Evolutionary conservation across 129 eudicot species (phyloP).

Genomic region (Lactuca sativa): DNA sequence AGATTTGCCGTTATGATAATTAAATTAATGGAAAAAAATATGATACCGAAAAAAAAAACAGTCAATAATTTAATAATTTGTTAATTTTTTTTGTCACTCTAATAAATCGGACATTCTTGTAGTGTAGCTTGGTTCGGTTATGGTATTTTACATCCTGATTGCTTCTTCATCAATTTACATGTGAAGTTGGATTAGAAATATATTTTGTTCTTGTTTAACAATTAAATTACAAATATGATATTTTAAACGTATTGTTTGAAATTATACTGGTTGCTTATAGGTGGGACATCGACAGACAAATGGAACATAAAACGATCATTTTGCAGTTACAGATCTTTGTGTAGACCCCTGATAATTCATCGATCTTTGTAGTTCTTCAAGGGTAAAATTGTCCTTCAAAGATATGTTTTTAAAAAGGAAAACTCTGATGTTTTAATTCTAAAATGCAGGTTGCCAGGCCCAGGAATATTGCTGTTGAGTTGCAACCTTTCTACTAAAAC

Average conservation of each 20-base stretch:
- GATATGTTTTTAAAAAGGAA: background rate
- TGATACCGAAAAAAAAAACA: no score
- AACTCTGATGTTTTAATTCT: slow-evolving; percentile 6
- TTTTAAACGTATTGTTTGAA: background rate
- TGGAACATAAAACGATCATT: slow-evolving; percentile 41
- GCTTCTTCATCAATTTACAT: slow-evolving; percentile 62
- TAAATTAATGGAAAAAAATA: no score
- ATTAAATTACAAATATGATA: no score
- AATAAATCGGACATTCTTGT: slow-evolving; percentile 6
- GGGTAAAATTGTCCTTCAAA: slow-evolving; percentile 40
- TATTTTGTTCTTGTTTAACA: slow-evolving; percentile 17
- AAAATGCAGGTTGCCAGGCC: slow-evolving; percentile 46
- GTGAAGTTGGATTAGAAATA: slow-evolving; percentile 77
- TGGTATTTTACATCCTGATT: slow-evolving; percentile 82
- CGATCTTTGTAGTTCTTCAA: slow-evolving; percentile 80
- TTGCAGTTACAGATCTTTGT: slow-evolving; percentile 67
- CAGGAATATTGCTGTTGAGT: slow-evolving; percentile 71
- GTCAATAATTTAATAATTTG: background rate
- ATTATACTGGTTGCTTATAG: slow-evolving; percentile 33
- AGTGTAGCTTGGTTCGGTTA: slow-evolving; percentile 82
- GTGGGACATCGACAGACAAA: slow-evolving; percentile 52
- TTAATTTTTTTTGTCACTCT: background rate
- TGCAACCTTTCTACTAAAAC: slow-evolving; percentile 59
- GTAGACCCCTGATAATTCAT: slow-evolving; percentile 57
- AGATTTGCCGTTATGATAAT: no score